Evolutionary conservation across 2,329 filamentous ascomycete genomes (phyloP).

Genomic region (Diaporthe vaccinii): DNA sequence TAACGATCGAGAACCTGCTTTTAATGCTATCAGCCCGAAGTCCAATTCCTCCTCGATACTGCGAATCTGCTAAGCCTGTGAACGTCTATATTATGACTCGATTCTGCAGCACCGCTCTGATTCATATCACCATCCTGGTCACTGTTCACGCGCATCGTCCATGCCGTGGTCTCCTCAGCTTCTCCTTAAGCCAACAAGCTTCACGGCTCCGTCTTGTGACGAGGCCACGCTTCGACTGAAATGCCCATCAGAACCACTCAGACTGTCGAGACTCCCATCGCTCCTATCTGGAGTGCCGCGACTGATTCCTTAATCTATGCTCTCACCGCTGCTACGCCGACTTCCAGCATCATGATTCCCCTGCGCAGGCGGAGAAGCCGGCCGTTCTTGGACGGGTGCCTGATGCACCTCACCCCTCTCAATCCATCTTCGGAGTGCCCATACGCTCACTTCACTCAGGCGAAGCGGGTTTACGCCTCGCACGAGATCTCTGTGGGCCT

Average conservation of each 20-base stretch:
- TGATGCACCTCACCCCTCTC: not conserved
- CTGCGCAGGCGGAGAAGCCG: not conserved
- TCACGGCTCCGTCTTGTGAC: not conserved
- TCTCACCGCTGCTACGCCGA: no score
- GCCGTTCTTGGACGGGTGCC: not conserved
- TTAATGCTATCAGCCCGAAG: not conserved
- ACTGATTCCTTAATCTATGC: not conserved
- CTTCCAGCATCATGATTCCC: not conserved
- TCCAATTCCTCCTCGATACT: not conserved
- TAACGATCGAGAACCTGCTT: not conserved
- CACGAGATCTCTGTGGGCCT: no score
- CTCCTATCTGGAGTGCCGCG: not conserved
- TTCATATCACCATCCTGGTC: not conserved
- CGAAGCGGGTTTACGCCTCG: not conserved
- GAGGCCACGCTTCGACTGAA: not conserved
- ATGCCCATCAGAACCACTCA: not conserved
- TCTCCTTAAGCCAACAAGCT: no score
- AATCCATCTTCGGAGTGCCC: not conserved
- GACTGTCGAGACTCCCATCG: not conserved
- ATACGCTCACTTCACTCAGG: not conserved
- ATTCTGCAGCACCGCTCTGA: not conserved
- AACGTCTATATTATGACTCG: not conserved
- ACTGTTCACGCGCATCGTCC: not conserved
- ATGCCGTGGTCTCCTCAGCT: not conserved
- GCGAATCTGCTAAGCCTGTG: not conserved